Conservation (phyloP, 176 grass and related monocot genomes). For the Avena insularis region DNA sequence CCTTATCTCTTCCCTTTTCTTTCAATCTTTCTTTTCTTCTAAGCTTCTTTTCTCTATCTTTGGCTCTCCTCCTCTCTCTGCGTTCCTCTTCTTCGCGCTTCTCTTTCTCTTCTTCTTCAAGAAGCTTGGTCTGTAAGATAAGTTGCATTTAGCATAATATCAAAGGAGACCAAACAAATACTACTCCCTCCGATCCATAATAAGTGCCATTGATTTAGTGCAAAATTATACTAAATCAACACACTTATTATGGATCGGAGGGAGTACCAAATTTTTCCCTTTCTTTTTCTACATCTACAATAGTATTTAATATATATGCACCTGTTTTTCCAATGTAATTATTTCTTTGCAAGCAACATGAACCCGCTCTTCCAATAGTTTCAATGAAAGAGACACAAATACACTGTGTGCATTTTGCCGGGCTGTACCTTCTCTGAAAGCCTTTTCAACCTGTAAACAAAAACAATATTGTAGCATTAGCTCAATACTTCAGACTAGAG, state of each 20-base stretch:
- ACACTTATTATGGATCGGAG: too few species aligned
- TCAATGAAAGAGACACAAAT: constrained; percentile 85
- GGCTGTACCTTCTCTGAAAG: constrained; percentile 94
- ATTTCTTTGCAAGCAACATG: constrained; percentile 99
- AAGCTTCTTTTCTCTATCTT: constrained; percentile 94
- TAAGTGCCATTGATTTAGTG: too few species aligned
- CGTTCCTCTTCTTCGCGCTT: constrained; percentile 91
- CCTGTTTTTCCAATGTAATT: constrained; percentile 97
- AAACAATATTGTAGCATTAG: neutral
- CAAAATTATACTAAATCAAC: too few species aligned
- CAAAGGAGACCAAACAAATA: constrained; percentile 20
- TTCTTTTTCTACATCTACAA: constrained; percentile 29
- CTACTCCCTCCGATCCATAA: neutral
- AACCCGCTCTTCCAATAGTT: constrained; percentile 90
- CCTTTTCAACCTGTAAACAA: constrained; percentile 84
- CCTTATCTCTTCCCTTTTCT: constrained; percentile 80
- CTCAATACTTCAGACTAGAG: neutral
- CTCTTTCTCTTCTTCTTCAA: constrained; percentile 98
- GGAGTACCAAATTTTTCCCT: neutral
- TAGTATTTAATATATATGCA: constrained; percentile 11
- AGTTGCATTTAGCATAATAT: constrained; percentile 1
- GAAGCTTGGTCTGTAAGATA: constrained; percentile 77
- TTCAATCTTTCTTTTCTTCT: constrained; percentile 93
- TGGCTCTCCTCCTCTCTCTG: constrained; percentile 74
- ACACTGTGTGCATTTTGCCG: constrained; percentile 93